phyloP scores from a whole-genome alignment of 768 basidiomycete genomes.

The Suillus luteus region DNA sequence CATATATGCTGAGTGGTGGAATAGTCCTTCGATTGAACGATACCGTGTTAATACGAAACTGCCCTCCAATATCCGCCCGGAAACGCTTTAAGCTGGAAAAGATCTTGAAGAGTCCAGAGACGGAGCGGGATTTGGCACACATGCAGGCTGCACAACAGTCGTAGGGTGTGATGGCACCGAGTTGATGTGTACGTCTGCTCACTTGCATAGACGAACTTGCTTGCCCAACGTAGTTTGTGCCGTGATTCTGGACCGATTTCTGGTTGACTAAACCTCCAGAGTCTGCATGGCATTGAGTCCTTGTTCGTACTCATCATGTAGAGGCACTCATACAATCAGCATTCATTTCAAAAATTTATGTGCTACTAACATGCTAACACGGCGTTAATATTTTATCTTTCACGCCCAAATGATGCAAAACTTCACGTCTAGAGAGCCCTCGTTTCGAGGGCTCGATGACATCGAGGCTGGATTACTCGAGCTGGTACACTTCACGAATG shows the following conservation, averaged over 20 bases:
- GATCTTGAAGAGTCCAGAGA: constrained; percentile 68
- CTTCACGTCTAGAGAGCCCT: constrained; percentile 37
- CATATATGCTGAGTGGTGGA: constrained; percentile 14
- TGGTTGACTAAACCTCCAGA: not conserved
- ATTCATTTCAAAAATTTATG: not conserved
- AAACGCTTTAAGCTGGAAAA: constrained; percentile 76
- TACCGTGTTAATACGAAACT: constrained; percentile 76
- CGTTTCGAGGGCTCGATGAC: constrained; percentile 40
- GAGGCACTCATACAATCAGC: constrained; percentile 1
- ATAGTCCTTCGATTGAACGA: constrained; percentile 69
- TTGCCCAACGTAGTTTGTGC: not conserved
- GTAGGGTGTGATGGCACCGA: not conserved
- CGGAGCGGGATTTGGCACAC: constrained; percentile 49
- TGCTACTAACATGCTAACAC: not conserved
- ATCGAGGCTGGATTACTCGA: constrained; percentile 34
- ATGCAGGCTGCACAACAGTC: constrained; percentile 11
- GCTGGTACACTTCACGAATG: constrained; percentile 43
- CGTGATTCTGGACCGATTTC: not conserved
- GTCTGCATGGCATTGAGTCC: constrained; percentile 1
- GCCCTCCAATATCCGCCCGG: constrained; percentile 75
- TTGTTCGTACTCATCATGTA: constrained; percentile 2
- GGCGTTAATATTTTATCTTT: not conserved
- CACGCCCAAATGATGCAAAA: constrained; percentile 43
- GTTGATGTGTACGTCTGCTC: not conserved
- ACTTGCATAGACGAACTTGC: not conserved